Evolutionary conservation across 148 eudicot genomes (phyloP).

Genomic region (Persicaria tinctoria): DNA sequence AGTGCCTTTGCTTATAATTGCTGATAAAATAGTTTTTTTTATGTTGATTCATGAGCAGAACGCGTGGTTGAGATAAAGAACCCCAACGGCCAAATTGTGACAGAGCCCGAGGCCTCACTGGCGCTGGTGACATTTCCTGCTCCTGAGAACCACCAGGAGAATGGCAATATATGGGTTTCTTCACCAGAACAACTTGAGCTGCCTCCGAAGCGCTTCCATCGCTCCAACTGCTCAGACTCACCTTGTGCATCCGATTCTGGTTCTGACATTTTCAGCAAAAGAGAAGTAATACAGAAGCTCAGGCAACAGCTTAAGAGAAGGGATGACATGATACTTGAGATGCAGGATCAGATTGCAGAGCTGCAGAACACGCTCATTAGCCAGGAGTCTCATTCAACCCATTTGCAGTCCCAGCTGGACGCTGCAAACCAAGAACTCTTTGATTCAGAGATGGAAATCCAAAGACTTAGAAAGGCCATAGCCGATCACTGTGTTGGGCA

Average conservation of each 20-base stretch:
- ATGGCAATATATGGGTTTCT: not conserved
- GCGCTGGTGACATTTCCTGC: not conserved
- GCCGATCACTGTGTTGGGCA: not conserved
- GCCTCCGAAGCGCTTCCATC: not conserved
- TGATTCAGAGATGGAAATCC: not conserved
- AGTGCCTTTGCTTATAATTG: no score
- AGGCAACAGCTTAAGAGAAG: not conserved
- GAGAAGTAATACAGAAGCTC: not conserved
- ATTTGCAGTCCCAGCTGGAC: not conserved
- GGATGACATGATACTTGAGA: slow-evolving; percentile 1
- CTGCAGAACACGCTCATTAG: not conserved
- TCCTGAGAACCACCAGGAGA: not conserved
- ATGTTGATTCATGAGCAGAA: not conserved
- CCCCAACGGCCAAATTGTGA: not conserved
- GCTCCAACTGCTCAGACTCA: slow-evolving; percentile 2
- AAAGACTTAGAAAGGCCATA: not conserved
- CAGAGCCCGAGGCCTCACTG: not conserved
- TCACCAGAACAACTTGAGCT: not conserved
- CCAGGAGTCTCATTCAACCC: not conserved
- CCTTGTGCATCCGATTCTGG: not conserved
- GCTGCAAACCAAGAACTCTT: not conserved
- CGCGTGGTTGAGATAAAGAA: not conserved
- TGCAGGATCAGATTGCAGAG: not conserved
- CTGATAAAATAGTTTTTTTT: not conserved
- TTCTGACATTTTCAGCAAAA: not conserved